Evolutionary conservation across 805 yeast species (phyloP).

Genomic region (Candida xyloterini): DNA sequence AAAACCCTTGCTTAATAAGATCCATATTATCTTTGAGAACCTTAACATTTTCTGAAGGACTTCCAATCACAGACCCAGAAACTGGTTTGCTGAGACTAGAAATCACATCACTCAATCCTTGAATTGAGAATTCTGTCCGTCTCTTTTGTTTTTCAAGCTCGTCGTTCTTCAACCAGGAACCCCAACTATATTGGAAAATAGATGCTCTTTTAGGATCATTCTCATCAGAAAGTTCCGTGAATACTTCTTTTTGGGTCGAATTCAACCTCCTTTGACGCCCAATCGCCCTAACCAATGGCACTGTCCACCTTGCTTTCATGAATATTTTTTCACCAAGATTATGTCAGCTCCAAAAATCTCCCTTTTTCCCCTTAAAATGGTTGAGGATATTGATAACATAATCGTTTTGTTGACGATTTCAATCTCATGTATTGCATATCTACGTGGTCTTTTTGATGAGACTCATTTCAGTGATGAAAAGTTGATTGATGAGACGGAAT

Average conservation of each 20-base stretch:
- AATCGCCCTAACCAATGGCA: slow-evolving; percentile 4
- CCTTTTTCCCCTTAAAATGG: neutral
- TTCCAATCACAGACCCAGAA: slow-evolving; percentile 29
- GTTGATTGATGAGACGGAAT: slow-evolving; percentile 38
- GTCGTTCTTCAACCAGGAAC: slow-evolving; percentile 88
- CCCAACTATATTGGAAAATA: slow-evolving; percentile 91
- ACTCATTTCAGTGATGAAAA: slow-evolving; percentile 48
- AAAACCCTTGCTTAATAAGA: slow-evolving; percentile 17
- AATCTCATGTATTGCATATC: slow-evolving; percentile 44
- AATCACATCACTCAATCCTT: slow-evolving; percentile 63
- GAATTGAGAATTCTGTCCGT: slow-evolving; percentile 75
- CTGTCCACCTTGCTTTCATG: slow-evolving; percentile 7
- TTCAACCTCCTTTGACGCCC: slow-evolving; percentile 8
- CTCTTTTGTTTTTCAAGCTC: slow-evolving; percentile 69
- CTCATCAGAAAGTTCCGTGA: slow-evolving; percentile 57
- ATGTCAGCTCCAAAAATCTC: slow-evolving; percentile 4
- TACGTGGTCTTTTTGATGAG: slow-evolving; percentile 58
- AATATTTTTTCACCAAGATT: slow-evolving; percentile 4
- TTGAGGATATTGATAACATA: neutral
- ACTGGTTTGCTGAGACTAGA: slow-evolving; percentile 26
- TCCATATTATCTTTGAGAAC: slow-evolving; percentile 23
- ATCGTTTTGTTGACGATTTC: slow-evolving; percentile 1
- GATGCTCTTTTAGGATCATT: slow-evolving; percentile 64
- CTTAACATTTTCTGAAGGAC: slow-evolving; percentile 17
- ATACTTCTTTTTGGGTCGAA: slow-evolving; percentile 33